These are phyloP conservation scores for Boechera stricta DNA, from an alignment of 345 rosid genomes.

Conservation along the genomic window DNA sequence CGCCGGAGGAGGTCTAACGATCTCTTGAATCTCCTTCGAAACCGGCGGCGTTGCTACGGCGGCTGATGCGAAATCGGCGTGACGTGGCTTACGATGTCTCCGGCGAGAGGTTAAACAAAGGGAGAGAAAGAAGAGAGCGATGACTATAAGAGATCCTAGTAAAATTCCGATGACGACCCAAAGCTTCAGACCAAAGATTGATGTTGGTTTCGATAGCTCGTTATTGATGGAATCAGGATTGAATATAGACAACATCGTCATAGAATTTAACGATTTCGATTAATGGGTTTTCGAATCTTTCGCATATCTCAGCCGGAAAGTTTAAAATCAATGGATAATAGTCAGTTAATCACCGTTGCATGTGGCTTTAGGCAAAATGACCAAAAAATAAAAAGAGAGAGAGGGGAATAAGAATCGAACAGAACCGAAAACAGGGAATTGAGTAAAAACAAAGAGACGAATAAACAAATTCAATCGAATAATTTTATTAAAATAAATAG, in stretches of 20 bases:
- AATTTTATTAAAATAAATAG: background rate
- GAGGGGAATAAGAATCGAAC: slow-evolving; percentile 37
- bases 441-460: slow-evolving; percentile 32
- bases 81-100: slow-evolving; percentile 47
- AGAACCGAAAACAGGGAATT: slow-evolving; percentile 17
- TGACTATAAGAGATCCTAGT: slow-evolving; percentile 80
- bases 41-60: slow-evolving; percentile 62
- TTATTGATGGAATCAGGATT: slow-evolving; percentile 70
- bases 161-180: slow-evolving; percentile 94
- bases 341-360: slow-evolving; percentile 42
- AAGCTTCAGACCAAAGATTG: slow-evolving; percentile 83
- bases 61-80: slow-evolving; percentile 34
- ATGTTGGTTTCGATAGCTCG: slow-evolving; percentile 85
- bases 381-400: background rate
- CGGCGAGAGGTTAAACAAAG: slow-evolving; percentile 88
- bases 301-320: slow-evolving; percentile 38
- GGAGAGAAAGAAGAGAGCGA: slow-evolving; percentile 85
- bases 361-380: slow-evolving; percentile 32
- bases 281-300: slow-evolving; percentile 22
- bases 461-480: slow-evolving; percentile 29
- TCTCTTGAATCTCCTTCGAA: slow-evolving; percentile 89
- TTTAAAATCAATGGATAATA: slow-evolving; percentile 28
- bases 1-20: slow-evolving; percentile 54
- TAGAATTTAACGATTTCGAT: background rate
- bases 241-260: slow-evolving; percentile 64